phyloP scores from a whole-genome alignment of 495 filamentous ascomycete species.

The Penicillium verhagenii region DNA sequence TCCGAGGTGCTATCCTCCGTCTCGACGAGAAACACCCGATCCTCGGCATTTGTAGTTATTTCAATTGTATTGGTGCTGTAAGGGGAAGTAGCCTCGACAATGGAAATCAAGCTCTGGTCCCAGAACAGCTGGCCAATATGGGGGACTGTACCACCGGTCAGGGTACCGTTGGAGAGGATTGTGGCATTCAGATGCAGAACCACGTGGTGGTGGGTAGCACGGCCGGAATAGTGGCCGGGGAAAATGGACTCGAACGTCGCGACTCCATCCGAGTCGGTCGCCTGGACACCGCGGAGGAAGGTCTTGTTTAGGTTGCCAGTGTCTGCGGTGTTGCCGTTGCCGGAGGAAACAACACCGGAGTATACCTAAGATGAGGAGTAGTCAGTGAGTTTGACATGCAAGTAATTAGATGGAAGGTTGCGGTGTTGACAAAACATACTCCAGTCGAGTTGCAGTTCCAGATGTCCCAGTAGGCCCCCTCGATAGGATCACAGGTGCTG shows the following conservation, averaged over 20 bases:
- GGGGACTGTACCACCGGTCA: constrained; percentile 42
- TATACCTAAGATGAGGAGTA: constrained; percentile 39
- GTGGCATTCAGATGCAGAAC: constrained; percentile 47
- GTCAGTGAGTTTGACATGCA: too few species aligned
- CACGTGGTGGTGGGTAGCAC: constrained; percentile 48
- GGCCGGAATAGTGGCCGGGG: constrained; percentile 53
- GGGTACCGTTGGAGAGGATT: constrained; percentile 40
- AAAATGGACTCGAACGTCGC: constrained; percentile 49
- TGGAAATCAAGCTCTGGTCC: constrained; percentile 41
- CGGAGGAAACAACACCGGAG: constrained; percentile 26
- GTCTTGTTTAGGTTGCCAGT: constrained; percentile 46
- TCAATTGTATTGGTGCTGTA: constrained; percentile 50
- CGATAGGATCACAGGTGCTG: constrained; percentile 43
- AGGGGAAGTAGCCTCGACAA: constrained; percentile 44
- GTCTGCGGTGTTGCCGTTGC: constrained; percentile 28
- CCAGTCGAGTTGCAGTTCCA: constrained; percentile 54
- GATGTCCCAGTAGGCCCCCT: constrained; percentile 45
- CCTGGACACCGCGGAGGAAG: constrained; percentile 50
- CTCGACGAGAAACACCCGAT: constrained; percentile 43
- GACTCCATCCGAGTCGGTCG: constrained; percentile 47
- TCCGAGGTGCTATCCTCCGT: constrained; percentile 47
- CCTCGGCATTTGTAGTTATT: constrained; percentile 45
- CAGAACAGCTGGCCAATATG: constrained; percentile 60
- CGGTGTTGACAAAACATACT: constrained; percentile 34
- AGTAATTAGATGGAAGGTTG: constrained; percentile 20